Percentiles rank a stretch among this genome's conserved stretches.
phyloP scores from a whole-genome alignment of 2,329 filamentous ascomycete genomes.

The Trichoderma koningiopsis region DNA sequence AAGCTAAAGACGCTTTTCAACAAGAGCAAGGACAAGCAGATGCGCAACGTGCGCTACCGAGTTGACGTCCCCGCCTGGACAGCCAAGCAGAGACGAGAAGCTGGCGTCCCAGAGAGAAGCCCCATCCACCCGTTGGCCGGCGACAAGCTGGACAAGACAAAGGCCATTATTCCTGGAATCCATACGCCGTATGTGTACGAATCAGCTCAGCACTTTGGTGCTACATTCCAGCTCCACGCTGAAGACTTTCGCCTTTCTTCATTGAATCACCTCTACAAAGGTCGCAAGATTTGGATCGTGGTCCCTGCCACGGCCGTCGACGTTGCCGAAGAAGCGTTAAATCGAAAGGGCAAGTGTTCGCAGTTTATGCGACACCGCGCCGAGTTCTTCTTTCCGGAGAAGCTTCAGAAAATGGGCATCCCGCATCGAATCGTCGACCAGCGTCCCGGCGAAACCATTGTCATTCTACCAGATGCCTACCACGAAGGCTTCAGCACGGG shows the following conservation, averaged over 20 bases:
- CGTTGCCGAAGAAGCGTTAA: constrained; percentile 40
- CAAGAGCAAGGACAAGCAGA: constrained; percentile 41
- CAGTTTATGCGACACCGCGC: constrained; percentile 47
- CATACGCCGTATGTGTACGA: constrained; percentile 47
- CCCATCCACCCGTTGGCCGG: constrained; percentile 44
- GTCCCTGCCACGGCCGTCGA: constrained; percentile 42
- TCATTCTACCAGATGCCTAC: constrained; percentile 45
- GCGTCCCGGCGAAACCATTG: constrained; percentile 44
- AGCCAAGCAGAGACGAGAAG: constrained; percentile 38
- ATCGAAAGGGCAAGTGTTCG: constrained; percentile 39
- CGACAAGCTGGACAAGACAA: constrained; percentile 42
- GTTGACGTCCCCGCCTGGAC: constrained; percentile 46
- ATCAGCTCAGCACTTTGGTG: constrained; percentile 43
- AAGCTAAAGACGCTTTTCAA: constrained; percentile 41
- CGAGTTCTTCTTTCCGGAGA: constrained; percentile 46
- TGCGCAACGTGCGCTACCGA: constrained; percentile 43
- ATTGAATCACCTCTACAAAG: constrained; percentile 44
- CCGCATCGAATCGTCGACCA: constrained; percentile 44
- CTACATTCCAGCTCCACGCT: constrained; percentile 46
- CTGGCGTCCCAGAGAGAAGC: constrained; percentile 42
- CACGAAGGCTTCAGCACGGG: constrained; percentile 47
- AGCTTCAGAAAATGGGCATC: constrained; percentile 43
- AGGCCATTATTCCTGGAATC: constrained; percentile 44
- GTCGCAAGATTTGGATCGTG: constrained; percentile 46
- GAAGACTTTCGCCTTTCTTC: constrained; percentile 45